Base-by-base conservation (phyloP, 495 filamentous ascomycete genomes). In the Penicillium arizonense region DNA sequence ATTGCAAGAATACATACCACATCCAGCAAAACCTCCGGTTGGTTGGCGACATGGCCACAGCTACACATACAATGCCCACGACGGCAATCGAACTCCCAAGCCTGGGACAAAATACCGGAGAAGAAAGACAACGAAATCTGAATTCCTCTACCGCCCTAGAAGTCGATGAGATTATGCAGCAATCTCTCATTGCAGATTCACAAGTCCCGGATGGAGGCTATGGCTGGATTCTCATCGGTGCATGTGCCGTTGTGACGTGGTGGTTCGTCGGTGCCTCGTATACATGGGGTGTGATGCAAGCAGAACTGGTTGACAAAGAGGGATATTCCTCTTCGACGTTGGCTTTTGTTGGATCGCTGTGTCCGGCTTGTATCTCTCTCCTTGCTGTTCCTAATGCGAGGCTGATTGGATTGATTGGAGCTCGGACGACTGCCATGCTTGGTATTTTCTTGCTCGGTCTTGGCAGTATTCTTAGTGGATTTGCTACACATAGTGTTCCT, bases 281-380 rank as follows among this genome's bases (percentile, higher is more conserved):
- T 52, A 72, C 69, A 46, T 86, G 82, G 82, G 83, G 83, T 12
- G 67, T 86, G 1, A 63, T 85, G 33, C 82, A 84, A 56, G 72
- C 74, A 0, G 81, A 75, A 0, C 69, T 85, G 5, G 74, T 83
- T 5, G 56, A 77, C 32, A 57, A 72, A 4, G 70, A 69, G 1
- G 64, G 79, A 0, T 71, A 73, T 16, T 73, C 75, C 1, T 70
- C 78, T 0, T 74, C 74, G 0, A 80, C 76, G 2, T 56, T 86
- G 23, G 74, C 80, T 1, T 85, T 84, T 50, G 80, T 85, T 5
- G 82, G 82, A 0, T 79, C 79, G 3, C 58, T 83, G 4, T 68
- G 65, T 28, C 60, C 74, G 12, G 75, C 79, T 1, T 74, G 73
- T 47, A 75, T 79, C 23, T 74, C 76, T 0, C 67, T 76, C 11